These are phyloP conservation scores for Sporothrix mexicana DNA, from an alignment of 2,329 filamentous ascomycete species.

Conservation along the genomic window DNA sequence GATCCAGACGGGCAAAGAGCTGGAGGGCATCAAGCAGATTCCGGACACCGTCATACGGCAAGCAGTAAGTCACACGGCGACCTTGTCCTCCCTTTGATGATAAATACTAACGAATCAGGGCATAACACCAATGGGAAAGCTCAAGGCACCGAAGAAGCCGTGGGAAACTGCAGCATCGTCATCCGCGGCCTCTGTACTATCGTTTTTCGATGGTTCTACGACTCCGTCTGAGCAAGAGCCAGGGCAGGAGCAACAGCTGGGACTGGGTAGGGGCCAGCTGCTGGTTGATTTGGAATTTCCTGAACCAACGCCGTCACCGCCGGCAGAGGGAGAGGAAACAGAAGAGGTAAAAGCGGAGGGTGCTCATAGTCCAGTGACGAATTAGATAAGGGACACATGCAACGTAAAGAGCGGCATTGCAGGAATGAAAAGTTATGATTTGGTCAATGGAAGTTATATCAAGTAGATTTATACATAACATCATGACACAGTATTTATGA, in stretches of 20 bases:
- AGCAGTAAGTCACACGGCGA: conserved; percentile 57
- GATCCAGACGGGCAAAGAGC: conserved; percentile 79
- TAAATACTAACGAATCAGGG: conserved; percentile 43
- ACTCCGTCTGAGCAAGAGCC: background rate
- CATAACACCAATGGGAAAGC: conserved; percentile 55
- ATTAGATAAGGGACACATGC: background rate
- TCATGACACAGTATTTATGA: conserved; percentile 19
- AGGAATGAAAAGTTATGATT: background rate
- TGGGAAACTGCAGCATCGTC: conserved; percentile 71
- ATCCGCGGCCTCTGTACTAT: conserved; percentile 18
- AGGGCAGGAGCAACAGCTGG: background rate
- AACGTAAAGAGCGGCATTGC: background rate
- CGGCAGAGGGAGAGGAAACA: background rate
- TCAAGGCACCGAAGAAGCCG: conserved; percentile 64
- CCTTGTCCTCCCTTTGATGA: background rate
- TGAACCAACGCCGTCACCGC: conserved; percentile 40
- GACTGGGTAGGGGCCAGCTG: background rate
- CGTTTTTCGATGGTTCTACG: conserved; percentile 15
- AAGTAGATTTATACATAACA: background rate
- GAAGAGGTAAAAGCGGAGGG: background rate
- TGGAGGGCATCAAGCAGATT: conserved; percentile 87
- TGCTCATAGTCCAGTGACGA: background rate
- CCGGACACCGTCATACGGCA: conserved; percentile 78
- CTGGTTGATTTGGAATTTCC: conserved; percentile 45
- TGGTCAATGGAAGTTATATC: background rate